phyloP scores from a whole-genome alignment of 75 land plant genomes.

The Ceratopteris richardii region DNA sequence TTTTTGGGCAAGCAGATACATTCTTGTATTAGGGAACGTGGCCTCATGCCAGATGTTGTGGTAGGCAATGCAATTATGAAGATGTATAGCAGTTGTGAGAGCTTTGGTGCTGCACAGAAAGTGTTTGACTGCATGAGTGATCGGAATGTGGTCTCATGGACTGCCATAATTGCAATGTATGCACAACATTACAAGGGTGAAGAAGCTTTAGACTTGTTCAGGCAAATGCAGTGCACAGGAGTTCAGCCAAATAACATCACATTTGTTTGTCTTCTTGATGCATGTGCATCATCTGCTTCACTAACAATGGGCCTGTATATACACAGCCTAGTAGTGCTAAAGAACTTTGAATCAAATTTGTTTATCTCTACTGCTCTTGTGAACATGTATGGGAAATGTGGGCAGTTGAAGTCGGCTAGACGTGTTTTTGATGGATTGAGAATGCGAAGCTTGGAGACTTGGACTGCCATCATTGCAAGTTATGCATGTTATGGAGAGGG shows the following conservation, averaged over 20 bases:
- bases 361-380: conserved; percentile 20
- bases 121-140: conserved; percentile 1
- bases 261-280: conserved; percentile 8
- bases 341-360: not conserved
- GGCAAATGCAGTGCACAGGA: not conserved
- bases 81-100: not conserved
- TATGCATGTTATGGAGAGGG: not conserved
- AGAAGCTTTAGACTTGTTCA: conserved; percentile 2
- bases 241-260: conserved; percentile 3
- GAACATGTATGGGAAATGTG: conserved; percentile 34
- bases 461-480: conserved; percentile 1
- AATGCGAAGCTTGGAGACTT: conserved; percentile 6
- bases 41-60: not conserved
- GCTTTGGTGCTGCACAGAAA: not conserved
- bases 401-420: conserved; percentile 13
- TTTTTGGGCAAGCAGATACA: not conserved
- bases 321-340: not conserved
- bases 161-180: not conserved
- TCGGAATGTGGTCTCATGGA: not conserved
- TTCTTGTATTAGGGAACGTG: not conserved
- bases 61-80: not conserved
- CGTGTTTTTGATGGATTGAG: conserved; percentile 10
- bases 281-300: not conserved
- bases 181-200: not conserved
- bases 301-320: conserved; percentile 2